Percentiles rank a stretch among this genome's conserved stretches.
Evolutionary conservation across 2,329 filamentous ascomycete species (phyloP).

Genomic region (Penicillium sp.): DNA sequence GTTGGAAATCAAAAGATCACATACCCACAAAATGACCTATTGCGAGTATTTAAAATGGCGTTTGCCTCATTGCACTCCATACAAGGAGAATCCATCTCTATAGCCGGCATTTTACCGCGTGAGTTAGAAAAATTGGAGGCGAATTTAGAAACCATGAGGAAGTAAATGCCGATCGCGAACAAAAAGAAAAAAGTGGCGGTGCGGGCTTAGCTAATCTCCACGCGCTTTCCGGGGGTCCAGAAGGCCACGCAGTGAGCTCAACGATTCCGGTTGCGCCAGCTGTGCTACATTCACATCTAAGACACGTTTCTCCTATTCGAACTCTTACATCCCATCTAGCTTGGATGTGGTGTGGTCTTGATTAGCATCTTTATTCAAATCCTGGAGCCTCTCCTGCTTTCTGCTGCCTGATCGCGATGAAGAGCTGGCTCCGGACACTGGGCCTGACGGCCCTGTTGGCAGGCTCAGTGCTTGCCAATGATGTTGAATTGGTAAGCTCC

Average conservation of each 20-base stretch:
- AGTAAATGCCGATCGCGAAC: conserved; percentile 5
- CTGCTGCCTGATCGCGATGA: conserved; percentile 36
- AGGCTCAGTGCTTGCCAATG: conserved; percentile 43
- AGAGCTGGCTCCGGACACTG: conserved; percentile 40
- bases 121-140: neutral
- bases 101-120: conserved; percentile 32
- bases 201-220: conserved; percentile 30
- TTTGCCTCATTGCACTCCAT: conserved; percentile 57
- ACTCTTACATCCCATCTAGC: neutral
- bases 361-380: conserved; percentile 16
- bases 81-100: conserved; percentile 46
- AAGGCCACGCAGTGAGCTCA: conserved; percentile 12
- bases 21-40: conserved; percentile 62
- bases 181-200: conserved; percentile 21
- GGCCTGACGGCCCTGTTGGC: conserved; percentile 40
- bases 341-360: conserved; percentile 23
- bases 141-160: neutral
- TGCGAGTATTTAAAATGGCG: conserved; percentile 57
- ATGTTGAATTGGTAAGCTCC: conserved; percentile 45
- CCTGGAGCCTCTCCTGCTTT: conserved; percentile 27
- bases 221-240: conserved; percentile 16
- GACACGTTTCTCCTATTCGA: neutral
- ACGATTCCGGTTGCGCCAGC: conserved; percentile 4
- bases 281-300: neutral
- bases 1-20: conserved; percentile 17